A percentile compares a stretch with the other conserved stretches of the same genome.
phyloP scores from a whole-genome alignment of 164 flowering plant species.

The Magnolia changhungtana region DNA sequence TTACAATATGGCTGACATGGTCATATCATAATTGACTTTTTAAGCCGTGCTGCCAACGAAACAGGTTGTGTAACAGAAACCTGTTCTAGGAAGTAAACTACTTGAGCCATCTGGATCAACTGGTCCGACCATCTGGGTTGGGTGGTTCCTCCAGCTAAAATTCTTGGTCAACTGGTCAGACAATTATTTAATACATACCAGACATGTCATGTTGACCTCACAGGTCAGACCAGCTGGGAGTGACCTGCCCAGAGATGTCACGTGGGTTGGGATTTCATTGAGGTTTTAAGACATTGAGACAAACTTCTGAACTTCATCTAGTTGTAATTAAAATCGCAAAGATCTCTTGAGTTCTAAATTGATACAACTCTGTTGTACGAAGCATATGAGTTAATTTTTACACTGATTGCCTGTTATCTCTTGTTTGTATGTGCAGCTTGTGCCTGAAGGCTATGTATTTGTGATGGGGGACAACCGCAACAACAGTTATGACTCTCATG shows the following conservation, averaged over 20 bases:
- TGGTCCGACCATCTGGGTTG: background rate
- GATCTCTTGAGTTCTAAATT: background rate
- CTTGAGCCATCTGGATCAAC: background rate
- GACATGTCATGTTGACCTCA: background rate
- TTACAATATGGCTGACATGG: too few relatives aligned
- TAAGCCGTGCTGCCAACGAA: too few relatives aligned
- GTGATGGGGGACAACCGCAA: slow-evolving; percentile 98
- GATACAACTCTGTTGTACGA: background rate
- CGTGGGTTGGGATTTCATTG: background rate
- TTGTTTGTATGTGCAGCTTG: slow-evolving; percentile 48
- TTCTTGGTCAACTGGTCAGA: background rate
- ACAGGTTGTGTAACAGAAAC: too few relatives aligned
- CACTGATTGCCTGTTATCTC: background rate
- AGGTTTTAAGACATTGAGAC: background rate
- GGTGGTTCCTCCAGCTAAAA: background rate
- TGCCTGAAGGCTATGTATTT: slow-evolving; percentile 91
- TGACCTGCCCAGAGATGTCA: background rate
- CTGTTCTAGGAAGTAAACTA: too few relatives aligned
- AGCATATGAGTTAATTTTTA: background rate
- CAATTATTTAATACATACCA: background rate
- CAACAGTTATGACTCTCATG: slow-evolving; percentile 90
- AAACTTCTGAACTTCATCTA: background rate
- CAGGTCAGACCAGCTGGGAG: background rate
- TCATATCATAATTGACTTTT: too few relatives aligned
- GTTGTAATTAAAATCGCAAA: background rate